phyloP scores from a whole-genome alignment of 129 eudicot genomes.

The Smallanthus sonchifolius region DNA sequence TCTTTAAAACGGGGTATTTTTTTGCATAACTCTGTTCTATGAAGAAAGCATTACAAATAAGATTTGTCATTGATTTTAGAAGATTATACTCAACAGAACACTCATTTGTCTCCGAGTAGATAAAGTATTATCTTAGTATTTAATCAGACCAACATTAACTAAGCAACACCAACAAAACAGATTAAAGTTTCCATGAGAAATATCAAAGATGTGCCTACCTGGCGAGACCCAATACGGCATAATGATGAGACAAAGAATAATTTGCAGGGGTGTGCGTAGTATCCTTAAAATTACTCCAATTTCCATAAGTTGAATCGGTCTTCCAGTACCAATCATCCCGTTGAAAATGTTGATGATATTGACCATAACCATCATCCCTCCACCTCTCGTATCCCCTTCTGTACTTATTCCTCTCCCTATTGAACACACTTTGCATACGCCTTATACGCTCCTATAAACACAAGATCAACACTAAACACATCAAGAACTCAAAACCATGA shows the following conservation, averaged over 20 bases:
- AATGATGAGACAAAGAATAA: constrained; percentile 73
- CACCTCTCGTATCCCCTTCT: constrained; percentile 73
- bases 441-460: constrained; percentile 70
- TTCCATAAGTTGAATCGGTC: constrained; percentile 47
- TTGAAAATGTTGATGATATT: constrained; percentile 75
- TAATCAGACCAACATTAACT: not conserved
- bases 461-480: not conserved
- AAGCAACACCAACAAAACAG: not conserved
- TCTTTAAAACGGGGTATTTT: not conserved
- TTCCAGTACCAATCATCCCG: constrained; percentile 91
- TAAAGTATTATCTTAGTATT: not conserved
- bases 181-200: not conserved
- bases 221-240: constrained; percentile 88
- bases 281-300: constrained; percentile 42
- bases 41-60: not conserved
- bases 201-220: constrained; percentile 62
- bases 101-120: not conserved
- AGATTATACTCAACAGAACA: not conserved
- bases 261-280: constrained; percentile 38
- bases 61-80: not conserved
- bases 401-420: constrained; percentile 75
- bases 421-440: constrained; percentile 90
- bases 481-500: not conserved
- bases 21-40: not conserved
- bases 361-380: constrained; percentile 54